Base-by-base conservation (phyloP, 2,329 filamentous ascomycete genomes). In the Escovopsis weberi region DNA sequence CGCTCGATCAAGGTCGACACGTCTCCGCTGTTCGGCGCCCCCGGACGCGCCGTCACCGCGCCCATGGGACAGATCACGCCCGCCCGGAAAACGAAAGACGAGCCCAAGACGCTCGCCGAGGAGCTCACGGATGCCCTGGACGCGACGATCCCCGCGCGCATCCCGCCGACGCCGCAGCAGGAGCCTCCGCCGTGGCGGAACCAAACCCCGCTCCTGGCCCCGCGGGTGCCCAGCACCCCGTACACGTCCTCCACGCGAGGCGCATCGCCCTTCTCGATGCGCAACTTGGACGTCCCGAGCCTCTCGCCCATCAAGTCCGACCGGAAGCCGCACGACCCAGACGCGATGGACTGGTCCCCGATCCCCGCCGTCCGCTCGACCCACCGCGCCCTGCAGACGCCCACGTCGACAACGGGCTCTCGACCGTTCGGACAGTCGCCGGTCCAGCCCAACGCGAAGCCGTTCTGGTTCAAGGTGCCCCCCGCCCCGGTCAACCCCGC, bases 301-400 rank as follows among this genome's bases (percentile, higher is more conserved):
- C 51, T 42, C 23, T 19, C 11, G 47, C 51, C 2, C 42, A 47
- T 7, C 45, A 48, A 28, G 48, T 23, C 35, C 26, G 34, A 45
- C 2, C 48, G 49, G 33, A 47, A 54, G 19, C 41, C 54, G 1
- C 59, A 64, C 8, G 63, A 70, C 44, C 64, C 63, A 1, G 74
- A 81, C 34, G 71, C 72, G 43, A 87, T 88, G 83, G 83, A 87
- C 53, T 85, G 82, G 77, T 74, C 78, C 2, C 79, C 80, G 1
- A 76, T 75, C 0, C 45, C 42, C 11, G 44, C 33, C 6, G 40
- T 39, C 23, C 63, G 65, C 43, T 69, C 70, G n/a, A 63, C 65
- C 39, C 62, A 77, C 46, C 70, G 72, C 42, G 73, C 72, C 8
- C 78, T 78, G 53, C 68, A 65, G 45, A 23, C 23, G 23, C 60